Base-by-base conservation (phyloP, 306 rosid species). In the Medicago ruthenica region DNA sequence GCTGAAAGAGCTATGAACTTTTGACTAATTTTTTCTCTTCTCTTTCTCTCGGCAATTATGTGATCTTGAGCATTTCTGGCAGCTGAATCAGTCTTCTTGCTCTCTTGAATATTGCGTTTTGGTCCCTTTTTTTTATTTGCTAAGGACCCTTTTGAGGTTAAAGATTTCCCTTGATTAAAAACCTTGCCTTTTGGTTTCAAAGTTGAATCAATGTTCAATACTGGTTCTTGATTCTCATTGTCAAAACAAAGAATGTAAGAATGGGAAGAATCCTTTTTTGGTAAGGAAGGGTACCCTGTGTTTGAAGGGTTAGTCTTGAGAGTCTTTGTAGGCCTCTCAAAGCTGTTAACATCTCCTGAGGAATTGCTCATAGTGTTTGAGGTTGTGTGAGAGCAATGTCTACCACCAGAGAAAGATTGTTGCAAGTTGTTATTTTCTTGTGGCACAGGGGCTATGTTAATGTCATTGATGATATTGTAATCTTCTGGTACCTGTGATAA, bases 1-100 rank as follows among this genome's bases (percentile, higher is more conserved):
- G 92, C 91, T 0, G 97, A 91, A 59, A 93, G 96, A 15, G 97
- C 92, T 17, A 93, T 88, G 82, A 93, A 90, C 39, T 87, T 81
- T 79, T 90, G 93, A 68, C 82, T 81, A 73, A 93, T 87, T 80
- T 88, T 93, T 72, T 87, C 92, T 83, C 98, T 85, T 31, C 98
- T 79, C 75, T 73, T 85, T 74, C 98, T 88, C 80, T 93, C 98
- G 12, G 97, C 96, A 68, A 93, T 69, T 24, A 93, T 81, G 81
- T 93, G 98, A 41, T 85, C 93, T 40, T 70, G 34, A 51, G 73
- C 63, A 2, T 76, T 73, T 14, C 85, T 85, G 16, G 55, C 18
- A 7, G 27, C 44, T 2, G 71, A 24, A n/a, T 3, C 82, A 50
- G 72, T 47, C 80, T 72, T 80, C 51, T 83, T 82, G 8, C 50